Evolutionary conservation across 208 protist species (phyloP).

Genomic region (Novymonas esmeraldas): DNA sequence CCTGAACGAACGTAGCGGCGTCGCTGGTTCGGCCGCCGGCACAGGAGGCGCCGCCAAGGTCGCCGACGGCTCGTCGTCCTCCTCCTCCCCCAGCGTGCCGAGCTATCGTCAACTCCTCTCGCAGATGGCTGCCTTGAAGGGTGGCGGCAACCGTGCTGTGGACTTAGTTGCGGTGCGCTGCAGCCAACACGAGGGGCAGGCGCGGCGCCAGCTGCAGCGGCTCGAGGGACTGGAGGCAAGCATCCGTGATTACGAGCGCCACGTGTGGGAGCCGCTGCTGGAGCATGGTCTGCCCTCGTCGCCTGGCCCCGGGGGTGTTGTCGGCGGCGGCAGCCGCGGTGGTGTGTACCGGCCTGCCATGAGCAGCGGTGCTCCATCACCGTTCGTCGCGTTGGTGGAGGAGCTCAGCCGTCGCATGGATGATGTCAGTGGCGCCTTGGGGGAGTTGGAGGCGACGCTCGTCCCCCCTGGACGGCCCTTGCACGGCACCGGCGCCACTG

Average conservation of each 20-base stretch:
- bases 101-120: conserved; percentile 38
- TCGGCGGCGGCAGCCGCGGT: conserved; percentile 7
- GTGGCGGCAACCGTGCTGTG: conserved; percentile 42
- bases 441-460: conserved; percentile 57
- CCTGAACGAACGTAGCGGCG: conserved; percentile 47
- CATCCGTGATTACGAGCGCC: conserved; percentile 57
- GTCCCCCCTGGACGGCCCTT: conserved; percentile 29
- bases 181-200: conserved; percentile 61
- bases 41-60: neutral
- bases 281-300: conserved; percentile 39
- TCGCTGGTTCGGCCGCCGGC: neutral
- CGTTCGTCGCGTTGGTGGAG: conserved; percentile 39
- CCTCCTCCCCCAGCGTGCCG: conserved; percentile 19
- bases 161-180: conserved; percentile 64
- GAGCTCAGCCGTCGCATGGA: conserved; percentile 49
- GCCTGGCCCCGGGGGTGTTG: neutral
- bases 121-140: conserved; percentile 37
- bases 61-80: neutral
- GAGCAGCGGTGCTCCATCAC: conserved; percentile 22
- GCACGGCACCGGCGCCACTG: conserved; percentile 6
- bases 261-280: conserved; percentile 68
- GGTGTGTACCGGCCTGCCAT: conserved; percentile 24
- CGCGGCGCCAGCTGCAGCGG: conserved; percentile 39
- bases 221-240: conserved; percentile 63
- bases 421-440: conserved; percentile 37